Evolutionary conservation across 257 asterid genomes (phyloP).

Genomic region (Fraxinus americana): DNA sequence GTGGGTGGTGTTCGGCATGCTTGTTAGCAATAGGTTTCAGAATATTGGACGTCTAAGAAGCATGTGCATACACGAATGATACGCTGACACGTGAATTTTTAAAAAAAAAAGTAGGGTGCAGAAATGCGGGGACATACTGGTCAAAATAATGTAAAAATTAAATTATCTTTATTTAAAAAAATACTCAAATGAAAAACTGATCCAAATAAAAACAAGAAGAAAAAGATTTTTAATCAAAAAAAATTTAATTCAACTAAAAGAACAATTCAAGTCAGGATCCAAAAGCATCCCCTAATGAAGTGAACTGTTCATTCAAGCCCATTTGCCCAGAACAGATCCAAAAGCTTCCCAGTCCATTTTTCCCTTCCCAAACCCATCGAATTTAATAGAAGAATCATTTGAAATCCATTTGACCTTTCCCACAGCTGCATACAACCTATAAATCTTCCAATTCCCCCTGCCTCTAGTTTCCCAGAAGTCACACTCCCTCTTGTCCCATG

Average conservation of each 20-base stretch:
- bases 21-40: constrained; percentile 24
- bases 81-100: background rate
- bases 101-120: background rate
- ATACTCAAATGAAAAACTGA: too few relatives aligned
- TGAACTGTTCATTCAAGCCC: background rate
- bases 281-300: background rate
- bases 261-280: background rate
- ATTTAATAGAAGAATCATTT: background rate
- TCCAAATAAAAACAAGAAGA: too few relatives aligned
- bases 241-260: background rate
- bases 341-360: background rate
- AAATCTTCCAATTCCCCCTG: background rate
- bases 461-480: background rate
- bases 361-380: background rate
- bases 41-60: background rate
- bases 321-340: background rate
- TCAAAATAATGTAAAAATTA: background rate
- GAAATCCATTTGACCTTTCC: background rate
- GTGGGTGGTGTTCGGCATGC: constrained; percentile 32
- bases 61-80: background rate
- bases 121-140: background rate
- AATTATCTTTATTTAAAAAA: background rate
- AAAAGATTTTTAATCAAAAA: background rate
- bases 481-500: background rate
- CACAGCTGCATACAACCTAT: background rate